Base-by-base conservation (phyloP, 2,329 filamentous ascomycete genomes). In the Helotiales sp. region DNA sequence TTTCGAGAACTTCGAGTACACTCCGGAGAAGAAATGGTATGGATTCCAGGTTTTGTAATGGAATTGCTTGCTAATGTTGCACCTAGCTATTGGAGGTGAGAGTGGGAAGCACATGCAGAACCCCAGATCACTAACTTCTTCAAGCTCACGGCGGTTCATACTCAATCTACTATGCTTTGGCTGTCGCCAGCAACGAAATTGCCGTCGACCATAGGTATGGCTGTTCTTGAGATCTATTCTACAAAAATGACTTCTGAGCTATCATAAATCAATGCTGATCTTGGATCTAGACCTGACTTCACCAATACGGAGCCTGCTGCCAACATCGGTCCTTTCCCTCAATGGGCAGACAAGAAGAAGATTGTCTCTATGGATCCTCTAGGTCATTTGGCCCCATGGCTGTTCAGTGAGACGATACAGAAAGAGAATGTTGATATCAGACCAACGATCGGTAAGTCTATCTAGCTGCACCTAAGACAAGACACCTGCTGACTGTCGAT, bases 361-460 rank as follows among this genome's bases (percentile, higher is more conserved):
- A 98, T 99, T 62, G 93, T 98, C 13, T 91, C 93, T 17, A 96
- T 99, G 91, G 95, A 98, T 71, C 93, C 93, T 0, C 90, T 89
- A 73, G 93, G 95, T 6, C 95, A 98, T 76, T 78, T 96, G 59
- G 84, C 88, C 8, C 90, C 91, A 8, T 93, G 88, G 87, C 76
- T 96, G 38, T 96, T 88, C 77, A 89, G 89, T 63, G 86, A 93
- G 61, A 81, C 84, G 46, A 92, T 95, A 67, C 81, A 89, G 49
- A 85, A 88, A 51, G 86, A 97, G 44, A 85, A 91, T 66, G 76
- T 71, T 60, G 70, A 72, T 54, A 72, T 72, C 38, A 66, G 70
- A 62, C 70, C 70, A 59, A 71, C 70, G 9, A 72, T 72, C 59
- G 69, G 70, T 71, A 61, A 33, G 63, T 53, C 24, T 9, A 29